These are phyloP conservation scores for Melanopsichium pennsylvanicum DNA, from an alignment of 1,284 basidiomycete species.

Conservation along the genomic window DNA sequence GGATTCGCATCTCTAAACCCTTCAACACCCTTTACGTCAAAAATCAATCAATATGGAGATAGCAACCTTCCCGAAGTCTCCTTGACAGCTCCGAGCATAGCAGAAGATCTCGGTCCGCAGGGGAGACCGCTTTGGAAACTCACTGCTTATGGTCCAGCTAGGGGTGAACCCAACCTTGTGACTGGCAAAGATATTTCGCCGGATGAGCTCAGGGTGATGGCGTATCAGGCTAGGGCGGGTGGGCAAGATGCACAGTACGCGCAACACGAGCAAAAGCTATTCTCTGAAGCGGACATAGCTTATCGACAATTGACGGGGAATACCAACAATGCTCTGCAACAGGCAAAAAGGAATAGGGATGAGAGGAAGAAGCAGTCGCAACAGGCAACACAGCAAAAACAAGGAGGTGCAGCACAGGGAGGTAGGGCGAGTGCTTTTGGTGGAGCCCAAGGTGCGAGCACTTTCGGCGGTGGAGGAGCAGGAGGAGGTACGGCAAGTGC, in stretches of 20 bases:
- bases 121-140: slow-evolving; percentile 78
- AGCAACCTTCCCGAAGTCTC: slow-evolving; percentile 43
- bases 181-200: slow-evolving; percentile 76
- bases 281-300: slow-evolving; percentile 23
- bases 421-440: not conserved
- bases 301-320: slow-evolving; percentile 14
- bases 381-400: slow-evolving; percentile 1
- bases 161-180: slow-evolving; percentile 77
- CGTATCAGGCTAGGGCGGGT: slow-evolving; percentile 39
- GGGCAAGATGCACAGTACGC: slow-evolving; percentile 32
- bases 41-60: slow-evolving; percentile 17
- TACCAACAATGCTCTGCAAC: slow-evolving; percentile 11
- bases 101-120: slow-evolving; percentile 42
- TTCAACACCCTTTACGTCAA: slow-evolving; percentile 14
- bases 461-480: too few relatives aligned
- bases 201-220: slow-evolving; percentile 75
- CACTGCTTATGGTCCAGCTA: slow-evolving; percentile 80
- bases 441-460: too few relatives aligned
- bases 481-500: not conserved
- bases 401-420: not conserved
- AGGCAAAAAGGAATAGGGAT: slow-evolving; percentile 27
- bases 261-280: slow-evolving; percentile 36
- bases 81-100: slow-evolving; percentile 24
- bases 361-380: slow-evolving; percentile 29
- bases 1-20: slow-evolving; percentile 11